These are phyloP conservation scores for Tylopilus balloui DNA, from an alignment of 768 basidiomycete genomes.

Conservation along the genomic window DNA sequence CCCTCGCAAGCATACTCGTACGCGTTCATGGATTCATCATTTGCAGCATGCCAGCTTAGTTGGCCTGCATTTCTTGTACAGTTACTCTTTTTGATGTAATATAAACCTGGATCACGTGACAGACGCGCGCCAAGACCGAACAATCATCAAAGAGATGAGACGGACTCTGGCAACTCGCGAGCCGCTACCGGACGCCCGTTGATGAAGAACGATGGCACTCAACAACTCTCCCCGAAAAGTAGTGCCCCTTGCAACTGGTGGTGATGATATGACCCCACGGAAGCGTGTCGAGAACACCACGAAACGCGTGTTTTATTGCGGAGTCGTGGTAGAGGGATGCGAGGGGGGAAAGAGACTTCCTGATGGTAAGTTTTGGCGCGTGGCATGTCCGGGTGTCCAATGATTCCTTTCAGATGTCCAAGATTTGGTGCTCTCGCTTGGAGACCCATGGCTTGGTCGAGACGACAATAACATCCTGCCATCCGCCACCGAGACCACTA, in stretches of 20 bases:
- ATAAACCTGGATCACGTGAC: slow-evolving; percentile 27
- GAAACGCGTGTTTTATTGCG: slow-evolving; percentile 83
- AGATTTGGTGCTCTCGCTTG: slow-evolving; percentile 73
- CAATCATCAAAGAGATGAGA: not conserved
- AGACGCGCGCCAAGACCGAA: slow-evolving; percentile 10
- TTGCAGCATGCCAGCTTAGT: slow-evolving; percentile 8
- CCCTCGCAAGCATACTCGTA: slow-evolving; percentile 18
- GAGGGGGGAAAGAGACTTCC: slow-evolving; percentile 65
- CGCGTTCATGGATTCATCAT: slow-evolving; percentile 7
- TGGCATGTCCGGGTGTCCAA: slow-evolving; percentile 5
- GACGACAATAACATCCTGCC: slow-evolving; percentile 47
- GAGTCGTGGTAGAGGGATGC: slow-evolving; percentile 83
- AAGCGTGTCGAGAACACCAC: slow-evolving; percentile 44
- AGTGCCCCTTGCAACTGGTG: slow-evolving; percentile 67
- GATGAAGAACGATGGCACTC: slow-evolving; percentile 50
- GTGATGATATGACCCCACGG: slow-evolving; percentile 52
- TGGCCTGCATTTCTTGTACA: slow-evolving; percentile 11
- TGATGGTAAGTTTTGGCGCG: slow-evolving; percentile 45
- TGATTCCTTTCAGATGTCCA: slow-evolving; percentile 56
- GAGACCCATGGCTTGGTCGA: slow-evolving; percentile 55
- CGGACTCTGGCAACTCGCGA: not conserved
- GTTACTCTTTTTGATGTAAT: slow-evolving; percentile 3
- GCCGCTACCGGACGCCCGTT: slow-evolving; percentile 8
- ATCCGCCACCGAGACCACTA: slow-evolving; percentile 36
- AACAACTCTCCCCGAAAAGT: slow-evolving; percentile 69